Evolutionary conservation across 78 protist species (phyloP), one percentile per base, ranked within the genome.

Genomic region (Anaeramoeba flamelloides): DNA sequence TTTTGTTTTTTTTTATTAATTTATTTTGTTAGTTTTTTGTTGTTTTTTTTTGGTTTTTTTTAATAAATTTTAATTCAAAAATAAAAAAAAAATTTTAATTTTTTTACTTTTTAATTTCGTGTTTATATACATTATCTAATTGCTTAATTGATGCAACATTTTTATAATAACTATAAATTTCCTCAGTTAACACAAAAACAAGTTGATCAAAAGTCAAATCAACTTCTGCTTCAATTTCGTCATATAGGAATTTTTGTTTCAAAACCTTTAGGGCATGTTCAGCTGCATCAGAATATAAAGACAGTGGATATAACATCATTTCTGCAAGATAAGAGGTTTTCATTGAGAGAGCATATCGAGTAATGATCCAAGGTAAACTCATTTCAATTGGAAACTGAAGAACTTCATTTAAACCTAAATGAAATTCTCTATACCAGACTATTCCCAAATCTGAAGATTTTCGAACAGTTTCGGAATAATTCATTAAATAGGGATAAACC

Each of bases 161-260:
- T 82, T 91, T 91, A 85, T 39, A 90, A 78, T 89, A 85, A n/a
- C 65, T 12, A 31, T 76, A 91, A 78, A 90, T 77, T 12, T 79
- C 76, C 26, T 90, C 91, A 31, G 79, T 12, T 31, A 92, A 74
- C 75, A 86, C 85, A 79, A 75, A 92, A 36, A 92, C 79, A 22
- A 92, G 36, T 83, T 92, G 94, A 76, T 92, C 95, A 39, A 92
- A 93, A 41, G 79, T 74, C 0, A 92, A 84, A 78, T 92, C 89
- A 33, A 88, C 75, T 79, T 91, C 95, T 8, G 94, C 95, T 40
- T 92, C 92, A 38, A 92, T 77, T 76, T 92, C 95, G 78, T 91
- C 89, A 76, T 87, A 91, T 39, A 92, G 81, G 81, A 77, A 90
- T 40, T 83, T 87, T 75, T 83, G 81, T 22, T 75, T 41, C n/a